Percentiles rank a stretch among this genome's conserved stretches.
These are phyloP conservation scores for Sporormia fimetaria DNA, from an alignment of 495 filamentous ascomycete genomes.

Conservation along the genomic window DNA sequence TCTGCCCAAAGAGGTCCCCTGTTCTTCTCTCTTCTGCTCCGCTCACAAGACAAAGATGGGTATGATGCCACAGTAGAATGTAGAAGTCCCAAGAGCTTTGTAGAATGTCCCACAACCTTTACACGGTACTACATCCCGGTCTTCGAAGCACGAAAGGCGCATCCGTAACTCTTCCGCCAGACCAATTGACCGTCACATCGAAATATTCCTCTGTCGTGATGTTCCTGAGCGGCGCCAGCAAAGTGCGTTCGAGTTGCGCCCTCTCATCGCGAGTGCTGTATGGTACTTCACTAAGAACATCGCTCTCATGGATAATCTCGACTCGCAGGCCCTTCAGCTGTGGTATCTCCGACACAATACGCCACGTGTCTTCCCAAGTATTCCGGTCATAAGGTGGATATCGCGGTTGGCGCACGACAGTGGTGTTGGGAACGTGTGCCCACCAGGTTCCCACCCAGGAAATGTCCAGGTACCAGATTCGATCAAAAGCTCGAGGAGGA, in stretches of 20 bases:
- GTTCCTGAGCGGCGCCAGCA: slow-evolving; percentile 10
- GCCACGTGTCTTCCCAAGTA: slow-evolving; percentile 23
- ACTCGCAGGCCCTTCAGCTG: slow-evolving; percentile 7
- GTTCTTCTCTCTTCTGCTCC: too few species aligned
- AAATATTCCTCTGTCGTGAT: slow-evolving; percentile 3
- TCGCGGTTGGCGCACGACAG: slow-evolving; percentile 10
- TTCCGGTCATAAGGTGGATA: slow-evolving; percentile 21
- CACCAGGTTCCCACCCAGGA: slow-evolving; percentile 17
- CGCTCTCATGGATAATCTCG: too few species aligned
- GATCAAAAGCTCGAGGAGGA: slow-evolving; percentile 16
- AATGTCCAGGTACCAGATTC: slow-evolving; percentile 7
- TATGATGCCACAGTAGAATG: too few species aligned
- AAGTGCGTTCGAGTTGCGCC: too few species aligned
- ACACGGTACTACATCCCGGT: too few species aligned
- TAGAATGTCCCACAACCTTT: too few species aligned
- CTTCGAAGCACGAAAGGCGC: too few species aligned
- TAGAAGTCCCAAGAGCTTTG: too few species aligned
- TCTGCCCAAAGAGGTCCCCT: too few species aligned
- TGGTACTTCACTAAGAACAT: slow-evolving; percentile 17
- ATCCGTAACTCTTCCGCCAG: slow-evolving; percentile 5
- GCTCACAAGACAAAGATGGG: too few species aligned
- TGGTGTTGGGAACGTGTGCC: slow-evolving; percentile 11
- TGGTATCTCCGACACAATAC: slow-evolving; percentile 14
- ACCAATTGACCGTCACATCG: slow-evolving; percentile 16
- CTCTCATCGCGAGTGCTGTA: slow-evolving; percentile 11